phyloP scores from a whole-genome alignment of 345 rosid genomes.

The Eucalyptus tenuipes region DNA sequence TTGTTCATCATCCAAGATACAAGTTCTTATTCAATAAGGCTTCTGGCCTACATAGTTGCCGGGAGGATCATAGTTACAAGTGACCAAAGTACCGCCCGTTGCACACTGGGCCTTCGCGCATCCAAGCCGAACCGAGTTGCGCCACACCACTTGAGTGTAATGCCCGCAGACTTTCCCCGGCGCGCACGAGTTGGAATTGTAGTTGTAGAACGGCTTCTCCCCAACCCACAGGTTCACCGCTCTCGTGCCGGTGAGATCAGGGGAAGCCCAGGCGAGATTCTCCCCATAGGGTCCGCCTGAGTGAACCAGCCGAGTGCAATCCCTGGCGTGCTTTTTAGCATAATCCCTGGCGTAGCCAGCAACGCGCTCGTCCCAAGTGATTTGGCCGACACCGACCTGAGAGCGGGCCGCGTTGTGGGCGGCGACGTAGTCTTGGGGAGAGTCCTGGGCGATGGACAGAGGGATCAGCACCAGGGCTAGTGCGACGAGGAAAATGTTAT shows the following conservation, averaged over 20 bases:
- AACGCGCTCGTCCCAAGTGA: conserved; percentile 21
- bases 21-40: not conserved
- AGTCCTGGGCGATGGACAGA: not conserved
- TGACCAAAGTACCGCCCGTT: not conserved
- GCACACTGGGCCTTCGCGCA: not conserved
- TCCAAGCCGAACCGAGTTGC: not conserved
- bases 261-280: not conserved
- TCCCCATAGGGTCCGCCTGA: not conserved
- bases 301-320: conserved; percentile 11
- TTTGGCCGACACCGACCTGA: conserved; percentile 1
- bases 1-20: not conserved
- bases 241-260: not conserved
- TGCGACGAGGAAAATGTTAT: not conserved
- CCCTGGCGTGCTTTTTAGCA: conserved; percentile 1
- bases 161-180: not conserved
- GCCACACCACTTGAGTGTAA: conserved; percentile 11
- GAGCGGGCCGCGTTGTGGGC: conserved; percentile 19
- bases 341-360: conserved; percentile 19
- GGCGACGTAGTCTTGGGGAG: conserved; percentile 1
- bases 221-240: not conserved
- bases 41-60: not conserved
- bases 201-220: not conserved
- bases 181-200: not conserved
- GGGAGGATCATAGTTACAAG: conserved; percentile 14
- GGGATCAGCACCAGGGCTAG: not conserved